These are phyloP conservation scores for Purshia tridentata DNA, from an alignment of 306 rosid genomes.

Conservation along the genomic window DNA sequence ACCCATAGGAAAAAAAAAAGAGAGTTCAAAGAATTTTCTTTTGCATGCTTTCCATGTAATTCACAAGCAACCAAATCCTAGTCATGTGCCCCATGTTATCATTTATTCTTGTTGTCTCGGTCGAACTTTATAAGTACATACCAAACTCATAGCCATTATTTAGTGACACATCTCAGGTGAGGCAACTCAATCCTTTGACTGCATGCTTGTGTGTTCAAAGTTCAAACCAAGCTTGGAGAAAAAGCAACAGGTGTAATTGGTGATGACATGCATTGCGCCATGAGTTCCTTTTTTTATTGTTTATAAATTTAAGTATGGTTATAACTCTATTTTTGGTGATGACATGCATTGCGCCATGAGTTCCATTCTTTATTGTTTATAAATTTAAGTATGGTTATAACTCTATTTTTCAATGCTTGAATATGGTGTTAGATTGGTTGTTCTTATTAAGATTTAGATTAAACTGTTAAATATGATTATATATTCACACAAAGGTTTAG, in stretches of 20 bases:
- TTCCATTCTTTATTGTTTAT: background rate
- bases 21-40: background rate
- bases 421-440: no score
- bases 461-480: no score
- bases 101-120: constrained; percentile 4
- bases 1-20: background rate
- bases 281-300: background rate
- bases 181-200: constrained; percentile 30
- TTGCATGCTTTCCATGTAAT: constrained; percentile 13
- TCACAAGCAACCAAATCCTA: background rate
- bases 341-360: constrained; percentile 4
- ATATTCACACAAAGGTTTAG: no score
- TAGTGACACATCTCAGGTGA: constrained; percentile 21
- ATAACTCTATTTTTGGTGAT: background rate
- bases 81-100: background rate
- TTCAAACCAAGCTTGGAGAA: constrained; percentile 14
- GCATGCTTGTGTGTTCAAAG: constrained; percentile 27
- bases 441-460: no score
- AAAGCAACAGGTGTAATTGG: constrained; percentile 6
- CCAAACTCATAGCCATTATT: constrained; percentile 19
- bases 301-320: background rate
- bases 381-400: no score
- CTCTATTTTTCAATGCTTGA: no score
- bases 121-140: constrained; percentile 16
- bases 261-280: constrained; percentile 13